Evolutionary conservation across 2,329 filamentous ascomycete genomes (phyloP), one percentile per base, ranked within the genome.

Genomic region (Sporothrix brasiliensis): DNA sequence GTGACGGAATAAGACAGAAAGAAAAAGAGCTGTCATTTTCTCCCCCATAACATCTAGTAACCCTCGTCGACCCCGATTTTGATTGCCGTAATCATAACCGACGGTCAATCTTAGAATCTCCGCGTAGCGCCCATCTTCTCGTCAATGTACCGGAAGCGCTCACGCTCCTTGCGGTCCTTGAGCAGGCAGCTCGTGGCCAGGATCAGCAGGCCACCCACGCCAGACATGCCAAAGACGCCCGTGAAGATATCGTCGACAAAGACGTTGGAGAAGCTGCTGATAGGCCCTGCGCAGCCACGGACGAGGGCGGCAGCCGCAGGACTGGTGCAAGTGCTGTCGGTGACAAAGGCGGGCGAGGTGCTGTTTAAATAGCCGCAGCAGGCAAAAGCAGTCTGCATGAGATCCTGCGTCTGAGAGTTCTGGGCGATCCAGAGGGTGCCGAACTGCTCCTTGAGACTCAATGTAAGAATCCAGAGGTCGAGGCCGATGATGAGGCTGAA

Each of bases 301-400:
- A 90, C 86, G 49, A 91, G 84, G 16, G 90, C 89, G 1, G 92
- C 91, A 50, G 89, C 86, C 2, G 91, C 87, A 7, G 90, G 87
- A 76, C 88, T 92, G 11, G 88, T 85, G 79, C 92, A 95, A 1
- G 85, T 87, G 6, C 79, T 74, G 75, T 94, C 89, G 70, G 86
- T 88, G 73, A 92, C 83, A 78, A 94, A 94, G 67, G 89, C 88
- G 13, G 91, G 90, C 14, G 87, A 85, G 4, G 89, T 90, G 78
- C 86, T 88, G 81, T 93, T 92, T 75, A 87, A 81, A 81, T 92
- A 95, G 73, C 92, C 92, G 76, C 92, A 95, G 86, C 92, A 95
- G 75, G 87, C 78, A 78, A 94, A 94, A 77, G 86, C 83, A 75
- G 87, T 85, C 79, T 95, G 91, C 77, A 95, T 83, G 69, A 94